These are phyloP conservation scores for Edaphochlamys debaryana DNA, from an alignment of 139 green algal genomes.

Conservation along the genomic window DNA sequence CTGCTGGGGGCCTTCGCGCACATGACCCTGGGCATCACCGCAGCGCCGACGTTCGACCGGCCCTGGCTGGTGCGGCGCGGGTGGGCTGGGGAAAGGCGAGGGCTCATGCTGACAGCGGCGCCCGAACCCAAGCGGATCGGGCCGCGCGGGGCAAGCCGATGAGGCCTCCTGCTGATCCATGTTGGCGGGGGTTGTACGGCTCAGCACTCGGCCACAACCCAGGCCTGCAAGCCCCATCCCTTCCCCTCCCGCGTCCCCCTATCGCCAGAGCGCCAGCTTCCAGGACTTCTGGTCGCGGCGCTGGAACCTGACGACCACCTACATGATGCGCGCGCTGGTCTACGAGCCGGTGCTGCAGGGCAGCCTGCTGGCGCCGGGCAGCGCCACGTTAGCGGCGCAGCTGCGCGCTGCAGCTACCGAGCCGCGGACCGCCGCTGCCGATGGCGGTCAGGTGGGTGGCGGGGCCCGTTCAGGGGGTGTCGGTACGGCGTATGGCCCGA, in stretches of 20 bases:
- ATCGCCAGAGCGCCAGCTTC: conserved; percentile 46
- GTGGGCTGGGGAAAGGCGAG: neutral
- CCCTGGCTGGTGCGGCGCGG: conserved; percentile 52
- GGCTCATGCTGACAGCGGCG: too few species aligned
- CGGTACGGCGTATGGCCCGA: too few species aligned
- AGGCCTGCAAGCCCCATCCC: too few species aligned
- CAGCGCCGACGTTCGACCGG: conserved; percentile 56
- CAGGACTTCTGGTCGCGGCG: conserved; percentile 64
- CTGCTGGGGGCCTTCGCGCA: conserved; percentile 13
- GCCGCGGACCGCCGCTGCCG: too few species aligned
- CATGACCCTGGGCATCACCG: neutral
- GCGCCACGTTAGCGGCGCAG: neutral
- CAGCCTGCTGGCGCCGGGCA: conserved; percentile 6
- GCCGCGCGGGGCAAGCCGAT: too few species aligned
- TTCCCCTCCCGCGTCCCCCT: too few species aligned
- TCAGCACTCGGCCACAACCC: too few species aligned
- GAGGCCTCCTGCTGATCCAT: too few species aligned
- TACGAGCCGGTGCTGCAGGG: conserved; percentile 67
- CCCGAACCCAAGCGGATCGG: too few species aligned
- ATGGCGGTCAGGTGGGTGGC: too few species aligned
- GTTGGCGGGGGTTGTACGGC: too few species aligned
- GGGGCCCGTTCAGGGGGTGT: too few species aligned
- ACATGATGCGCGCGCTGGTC: conserved; percentile 57
- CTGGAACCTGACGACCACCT: conserved; percentile 62
- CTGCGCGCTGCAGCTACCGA: neutral